Evolutionary conservation across 805 yeast genomes (phyloP), one percentile per base, ranked within the genome.

Genomic region (Blastobotrys terrestris): DNA sequence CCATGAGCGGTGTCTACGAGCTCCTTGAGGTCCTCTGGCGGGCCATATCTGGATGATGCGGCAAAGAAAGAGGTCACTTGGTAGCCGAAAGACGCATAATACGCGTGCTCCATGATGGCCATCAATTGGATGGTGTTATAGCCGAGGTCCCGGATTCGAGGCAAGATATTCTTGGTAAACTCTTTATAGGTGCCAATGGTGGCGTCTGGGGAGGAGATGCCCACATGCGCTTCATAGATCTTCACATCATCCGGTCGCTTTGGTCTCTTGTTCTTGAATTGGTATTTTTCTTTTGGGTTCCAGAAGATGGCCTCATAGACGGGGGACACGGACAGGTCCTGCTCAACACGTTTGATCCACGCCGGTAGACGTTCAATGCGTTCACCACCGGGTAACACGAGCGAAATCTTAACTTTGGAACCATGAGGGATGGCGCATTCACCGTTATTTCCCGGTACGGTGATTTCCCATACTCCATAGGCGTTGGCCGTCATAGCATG

Each of bases 51-150:
- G 5, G 97, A 91, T 50, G 94, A 83, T 20, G 79, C 76, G 1
- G 98, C 97, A 67, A 87, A 92, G 67, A 92, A 94, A 55, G 85
- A 87, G 19, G 98, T 91, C 22, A 92, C 83, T 69, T 92, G 99
- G 67, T 92, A 92, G n/a, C 99, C 99, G 67, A 92, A 92, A 1
- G 96, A 88, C 1, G 97, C 99, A 67, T 92, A 92, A 67, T 92
- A 92, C 1, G 99, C 98, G 67, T 92, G 99, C 70, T 92, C 99
- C 99, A 92, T 92, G 44, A 92, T 79, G 0, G 99, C 97, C 99
- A 92, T 92, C 64, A 92, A 76, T 71, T 92, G 99, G 61, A 92
- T 85, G 3, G 96, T 83, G 68, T 94, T 89, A 69, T 92, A 92
- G 39, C 97, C 97, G 55, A 91, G 76, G 57, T 84, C 80, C 60